Evolutionary conservation across 164 flowering plant genomes (phyloP).

Genomic region (Nelumbo lutea): DNA sequence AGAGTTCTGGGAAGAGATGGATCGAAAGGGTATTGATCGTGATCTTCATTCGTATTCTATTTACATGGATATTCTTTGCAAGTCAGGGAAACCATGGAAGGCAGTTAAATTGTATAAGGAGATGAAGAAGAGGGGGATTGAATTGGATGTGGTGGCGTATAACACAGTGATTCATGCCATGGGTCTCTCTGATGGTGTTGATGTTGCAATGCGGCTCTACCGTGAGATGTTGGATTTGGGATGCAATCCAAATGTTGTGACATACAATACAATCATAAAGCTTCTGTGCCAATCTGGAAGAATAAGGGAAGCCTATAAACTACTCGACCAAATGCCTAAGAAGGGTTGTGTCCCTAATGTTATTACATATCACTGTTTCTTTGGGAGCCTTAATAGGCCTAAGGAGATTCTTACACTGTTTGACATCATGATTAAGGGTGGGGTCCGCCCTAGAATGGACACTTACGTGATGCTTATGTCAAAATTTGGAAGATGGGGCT

Average conservation of each 20-base stretch:
- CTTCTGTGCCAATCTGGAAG: constrained; percentile 71
- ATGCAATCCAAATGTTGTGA: constrained; percentile 60
- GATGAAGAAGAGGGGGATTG: constrained; percentile 65
- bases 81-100: constrained; percentile 83
- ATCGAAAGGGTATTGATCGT: constrained; percentile 43
- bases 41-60: constrained; percentile 79
- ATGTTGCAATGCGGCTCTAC: constrained; percentile 43
- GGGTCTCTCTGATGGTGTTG: constrained; percentile 72
- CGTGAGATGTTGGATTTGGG: constrained; percentile 76
- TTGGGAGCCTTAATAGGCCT: constrained; percentile 55
- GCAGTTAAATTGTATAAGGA: constrained; percentile 76
- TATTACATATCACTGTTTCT: constrained; percentile 67
- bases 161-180: constrained; percentile 69
- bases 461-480: constrained; percentile 88
- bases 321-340: constrained; percentile 53
- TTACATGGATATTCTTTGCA: constrained; percentile 81
- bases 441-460: constrained; percentile 68
- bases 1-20: constrained; percentile 94
- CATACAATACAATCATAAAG: constrained; percentile 67
- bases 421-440: constrained; percentile 70
- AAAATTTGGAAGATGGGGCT: constrained; percentile 95
- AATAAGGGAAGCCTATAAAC: constrained; percentile 43
- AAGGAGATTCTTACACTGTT: constrained; percentile 64
- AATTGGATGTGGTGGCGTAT: constrained; percentile 73
- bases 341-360: constrained; percentile 62